phyloP scores from a whole-genome alignment of 441 rosid species.

The Eutrema salsugineum region DNA sequence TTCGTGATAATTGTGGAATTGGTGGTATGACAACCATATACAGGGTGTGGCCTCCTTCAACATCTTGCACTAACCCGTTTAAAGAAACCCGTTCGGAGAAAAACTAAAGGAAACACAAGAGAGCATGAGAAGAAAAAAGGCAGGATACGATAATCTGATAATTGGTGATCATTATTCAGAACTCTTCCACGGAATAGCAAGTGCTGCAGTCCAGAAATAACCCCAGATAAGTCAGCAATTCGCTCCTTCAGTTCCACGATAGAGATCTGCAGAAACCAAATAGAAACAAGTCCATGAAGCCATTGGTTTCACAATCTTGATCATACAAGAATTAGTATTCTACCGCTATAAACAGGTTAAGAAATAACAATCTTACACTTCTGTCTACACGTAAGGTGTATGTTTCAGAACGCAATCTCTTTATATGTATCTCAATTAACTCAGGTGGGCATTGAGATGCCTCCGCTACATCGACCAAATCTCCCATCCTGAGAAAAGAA shows the following conservation, averaged over 20 bases:
- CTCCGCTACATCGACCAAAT: too few species aligned
- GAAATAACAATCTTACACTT: too few species aligned
- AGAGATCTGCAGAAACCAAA: too few species aligned
- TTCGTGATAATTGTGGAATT: not conserved
- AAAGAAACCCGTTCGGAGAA: not conserved
- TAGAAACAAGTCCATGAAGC: too few species aligned
- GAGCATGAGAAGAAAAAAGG: not conserved
- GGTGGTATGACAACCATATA: not conserved
- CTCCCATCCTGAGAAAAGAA: too few species aligned
- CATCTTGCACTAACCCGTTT: not conserved
- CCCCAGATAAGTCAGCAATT: not conserved
- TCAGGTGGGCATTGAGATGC: too few species aligned
- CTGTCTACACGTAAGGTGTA: too few species aligned
- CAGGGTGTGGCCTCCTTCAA: not conserved
- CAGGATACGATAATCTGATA: not conserved
- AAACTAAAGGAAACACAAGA: not conserved
- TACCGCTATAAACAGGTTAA: too few species aligned
- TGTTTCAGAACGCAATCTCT: too few species aligned
- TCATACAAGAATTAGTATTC: too few species aligned
- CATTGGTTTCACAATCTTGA: too few species aligned
- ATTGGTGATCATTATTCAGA: not conserved
- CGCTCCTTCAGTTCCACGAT: not conserved
- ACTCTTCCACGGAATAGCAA: slow-evolving; percentile 1
- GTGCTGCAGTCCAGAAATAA: not conserved
- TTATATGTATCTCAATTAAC: too few species aligned